phyloP scores from a whole-genome alignment of 352 stramenopile genomes.

The Phytophthora rubi region DNA sequence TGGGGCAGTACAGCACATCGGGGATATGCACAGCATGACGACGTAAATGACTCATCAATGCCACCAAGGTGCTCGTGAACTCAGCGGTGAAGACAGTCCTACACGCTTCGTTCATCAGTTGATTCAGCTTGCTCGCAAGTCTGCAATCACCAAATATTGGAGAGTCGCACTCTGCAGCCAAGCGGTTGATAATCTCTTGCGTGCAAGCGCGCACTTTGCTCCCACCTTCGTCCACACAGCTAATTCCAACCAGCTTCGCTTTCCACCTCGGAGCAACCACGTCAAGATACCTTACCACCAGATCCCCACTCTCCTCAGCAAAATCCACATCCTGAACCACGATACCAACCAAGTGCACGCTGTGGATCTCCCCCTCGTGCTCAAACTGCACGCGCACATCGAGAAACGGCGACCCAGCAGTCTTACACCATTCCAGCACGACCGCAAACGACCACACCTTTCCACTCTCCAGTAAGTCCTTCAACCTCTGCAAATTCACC shows the following conservation, averaged over 20 bases:
- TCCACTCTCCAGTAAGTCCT: conserved; percentile 11
- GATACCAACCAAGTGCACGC: conserved; percentile 29
- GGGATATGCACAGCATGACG: conserved; percentile 9
- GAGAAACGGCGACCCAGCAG: conserved; percentile 28
- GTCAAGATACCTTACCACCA: conserved; percentile 28
- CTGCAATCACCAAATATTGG: conserved; percentile 23
- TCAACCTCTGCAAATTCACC: conserved; percentile 35
- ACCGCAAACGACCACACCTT: conserved; percentile 31
- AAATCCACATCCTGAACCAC: conserved; percentile 14
- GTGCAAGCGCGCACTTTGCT: conserved; percentile 5
- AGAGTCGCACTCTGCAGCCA: conserved; percentile 16
- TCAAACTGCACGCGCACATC: conserved; percentile 36
- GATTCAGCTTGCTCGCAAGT: conserved; percentile 25
- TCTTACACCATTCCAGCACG: conserved; percentile 14
- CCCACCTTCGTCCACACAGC: conserved; percentile 9
- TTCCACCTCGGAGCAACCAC: conserved; percentile 30
- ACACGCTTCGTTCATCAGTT: conserved; percentile 28
- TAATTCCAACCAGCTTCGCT: conserved; percentile 26
- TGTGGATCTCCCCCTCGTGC: conserved; percentile 19
- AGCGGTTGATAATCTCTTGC: conserved; percentile 15
- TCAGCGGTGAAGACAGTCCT: conserved; percentile 15
- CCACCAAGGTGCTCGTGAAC: conserved; percentile 25
- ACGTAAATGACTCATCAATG: conserved; percentile 19
- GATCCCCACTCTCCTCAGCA: conserved; percentile 14
- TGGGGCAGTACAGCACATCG: conserved; percentile 15